These are phyloP conservation scores for Yamadazyma phyllophila DNA, from an alignment of 805 yeast species.

Conservation along the genomic window DNA sequence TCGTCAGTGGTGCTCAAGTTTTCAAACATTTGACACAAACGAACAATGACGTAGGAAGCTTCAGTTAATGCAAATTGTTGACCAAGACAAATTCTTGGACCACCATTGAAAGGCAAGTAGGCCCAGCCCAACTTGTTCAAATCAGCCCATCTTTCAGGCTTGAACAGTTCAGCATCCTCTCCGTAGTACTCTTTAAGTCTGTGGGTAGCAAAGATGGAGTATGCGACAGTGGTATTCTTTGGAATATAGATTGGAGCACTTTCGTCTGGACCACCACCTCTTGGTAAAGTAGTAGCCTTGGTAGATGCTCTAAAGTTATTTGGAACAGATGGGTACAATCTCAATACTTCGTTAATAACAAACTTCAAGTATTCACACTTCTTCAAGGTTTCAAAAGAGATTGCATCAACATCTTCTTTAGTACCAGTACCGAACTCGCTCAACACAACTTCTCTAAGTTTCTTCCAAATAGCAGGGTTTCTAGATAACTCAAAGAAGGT, in stretches of 20 bases:
- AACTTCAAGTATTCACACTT: constrained; percentile 46
- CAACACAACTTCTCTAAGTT: constrained; percentile 37
- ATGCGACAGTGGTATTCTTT: constrained; percentile 43
- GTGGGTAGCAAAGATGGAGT: constrained; percentile 42
- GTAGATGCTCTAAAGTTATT: constrained; percentile 45
- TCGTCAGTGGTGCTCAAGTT: constrained; percentile 19
- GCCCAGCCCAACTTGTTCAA: constrained; percentile 41
- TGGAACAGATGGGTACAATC: constrained; percentile 54
- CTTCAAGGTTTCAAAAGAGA: constrained; percentile 49
- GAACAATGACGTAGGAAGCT: constrained; percentile 43
- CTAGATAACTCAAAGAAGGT: constrained; percentile 45
- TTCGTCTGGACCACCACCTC: constrained; percentile 45
- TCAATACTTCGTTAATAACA: constrained; percentile 47
- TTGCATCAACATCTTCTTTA: constrained; percentile 31
- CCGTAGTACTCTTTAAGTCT: constrained; percentile 42
- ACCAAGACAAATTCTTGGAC: constrained; percentile 55
- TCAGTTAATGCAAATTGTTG: constrained; percentile 57
- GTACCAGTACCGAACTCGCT: constrained; percentile 30
- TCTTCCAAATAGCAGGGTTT: constrained; percentile 35
- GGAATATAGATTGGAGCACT: constrained; percentile 37
- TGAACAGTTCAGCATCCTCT: constrained; percentile 40
- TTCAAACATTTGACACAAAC: constrained; percentile 29
- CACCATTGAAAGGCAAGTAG: constrained; percentile 53
- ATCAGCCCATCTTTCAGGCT: constrained; percentile 50
- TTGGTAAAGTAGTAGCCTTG: constrained; percentile 47